Evolutionary conservation across 2,329 filamentous ascomycete species (phyloP).

Genomic region (Epichloe gansuensis): DNA sequence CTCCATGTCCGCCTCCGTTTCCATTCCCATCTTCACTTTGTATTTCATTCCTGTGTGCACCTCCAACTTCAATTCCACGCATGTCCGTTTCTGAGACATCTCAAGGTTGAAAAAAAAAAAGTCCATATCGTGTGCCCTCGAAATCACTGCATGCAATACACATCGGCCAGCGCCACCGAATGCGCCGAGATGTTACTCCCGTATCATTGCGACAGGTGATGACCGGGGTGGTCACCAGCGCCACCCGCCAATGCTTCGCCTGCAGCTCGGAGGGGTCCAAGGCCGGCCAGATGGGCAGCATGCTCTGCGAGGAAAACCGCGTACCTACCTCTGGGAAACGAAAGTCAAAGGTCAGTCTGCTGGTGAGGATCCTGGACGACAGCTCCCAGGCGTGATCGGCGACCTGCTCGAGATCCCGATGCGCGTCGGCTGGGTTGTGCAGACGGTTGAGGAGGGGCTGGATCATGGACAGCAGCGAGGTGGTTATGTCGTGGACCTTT

Average conservation of each 20-base stretch:
- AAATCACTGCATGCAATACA: constrained; percentile 34
- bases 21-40: not conserved
- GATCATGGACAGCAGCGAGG: constrained; percentile 24
- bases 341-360: constrained; percentile 32
- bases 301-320: constrained; percentile 37
- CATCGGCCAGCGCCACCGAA: constrained; percentile 33
- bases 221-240: constrained; percentile 40
- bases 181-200: constrained; percentile 32
- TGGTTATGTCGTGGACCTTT: constrained; percentile 31
- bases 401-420: constrained; percentile 30
- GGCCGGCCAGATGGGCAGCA: constrained; percentile 32
- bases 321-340: constrained; percentile 37
- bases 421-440: constrained; percentile 23
- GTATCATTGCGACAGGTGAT: constrained; percentile 42
- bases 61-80: no score
- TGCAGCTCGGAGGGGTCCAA: constrained; percentile 32
- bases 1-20: not conserved
- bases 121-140: not conserved
- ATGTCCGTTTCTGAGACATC: no score
- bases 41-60: no score
- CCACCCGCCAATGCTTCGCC: constrained; percentile 38
- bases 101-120: not conserved
- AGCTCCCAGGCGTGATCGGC: constrained; percentile 31
- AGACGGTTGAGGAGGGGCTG: constrained; percentile 27
- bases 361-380: constrained; percentile 34